These are phyloP conservation scores for Kodamaea anthophila DNA, from an alignment of 1,139 yeast genomes.

Conservation along the genomic window DNA sequence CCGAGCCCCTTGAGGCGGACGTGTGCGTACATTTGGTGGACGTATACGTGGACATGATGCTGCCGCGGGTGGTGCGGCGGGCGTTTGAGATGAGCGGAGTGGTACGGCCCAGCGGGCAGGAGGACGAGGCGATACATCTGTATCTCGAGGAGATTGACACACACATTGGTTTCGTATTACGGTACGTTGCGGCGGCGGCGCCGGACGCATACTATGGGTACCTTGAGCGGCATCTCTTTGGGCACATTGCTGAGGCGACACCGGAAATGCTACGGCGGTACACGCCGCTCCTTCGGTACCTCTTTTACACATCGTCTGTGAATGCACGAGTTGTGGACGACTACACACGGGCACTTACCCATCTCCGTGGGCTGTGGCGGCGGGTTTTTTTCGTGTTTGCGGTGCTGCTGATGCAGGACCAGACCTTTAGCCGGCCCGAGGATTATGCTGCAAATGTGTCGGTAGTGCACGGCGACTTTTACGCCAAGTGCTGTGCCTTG, in stretches of 20 bases:
- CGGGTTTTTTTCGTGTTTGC: slow-evolving; percentile 47
- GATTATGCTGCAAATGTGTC: slow-evolving; percentile 36
- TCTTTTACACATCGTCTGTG: slow-evolving; percentile 36
- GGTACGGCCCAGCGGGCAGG: background rate
- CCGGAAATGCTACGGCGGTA: slow-evolving; percentile 26
- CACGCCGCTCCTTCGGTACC: slow-evolving; percentile 46
- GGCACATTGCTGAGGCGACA: slow-evolving; percentile 37
- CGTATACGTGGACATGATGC: slow-evolving; percentile 10
- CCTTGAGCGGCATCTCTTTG: slow-evolving; percentile 31
- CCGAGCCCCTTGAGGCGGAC: slow-evolving; percentile 8
- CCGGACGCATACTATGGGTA: slow-evolving; percentile 44
- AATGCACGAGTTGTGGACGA: slow-evolving; percentile 34
- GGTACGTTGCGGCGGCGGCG: slow-evolving; percentile 52
- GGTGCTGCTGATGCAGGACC: slow-evolving; percentile 44
- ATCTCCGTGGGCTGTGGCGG: slow-evolving; percentile 49
- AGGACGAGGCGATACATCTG: slow-evolving; percentile 1
- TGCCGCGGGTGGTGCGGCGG: slow-evolving; percentile 11
- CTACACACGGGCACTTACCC: slow-evolving; percentile 32
- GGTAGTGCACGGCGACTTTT: slow-evolving; percentile 22
- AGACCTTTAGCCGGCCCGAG: slow-evolving; percentile 52
- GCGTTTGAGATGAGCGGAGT: slow-evolving; percentile 9
- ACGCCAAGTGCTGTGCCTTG: slow-evolving; percentile 21
- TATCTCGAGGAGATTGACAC: slow-evolving; percentile 33
- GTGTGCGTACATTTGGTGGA: slow-evolving; percentile 9
- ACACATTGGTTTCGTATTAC: slow-evolving; percentile 38